Evolutionary conservation across 768 basidiomycete genomes (phyloP).

Genomic region (Chalciporus chontae): DNA sequence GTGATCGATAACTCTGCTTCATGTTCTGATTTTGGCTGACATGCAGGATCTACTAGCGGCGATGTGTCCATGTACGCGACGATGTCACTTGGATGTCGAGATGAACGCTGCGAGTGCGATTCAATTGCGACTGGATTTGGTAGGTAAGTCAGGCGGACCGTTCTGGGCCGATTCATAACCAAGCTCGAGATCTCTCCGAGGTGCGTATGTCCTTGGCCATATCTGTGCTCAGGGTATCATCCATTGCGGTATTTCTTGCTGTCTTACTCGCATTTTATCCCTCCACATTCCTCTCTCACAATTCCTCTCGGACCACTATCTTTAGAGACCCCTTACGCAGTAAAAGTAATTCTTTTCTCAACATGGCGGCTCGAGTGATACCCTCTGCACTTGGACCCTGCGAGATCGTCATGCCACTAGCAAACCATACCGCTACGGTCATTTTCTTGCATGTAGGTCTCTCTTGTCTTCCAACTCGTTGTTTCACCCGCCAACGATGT

Average conservation of each 20-base stretch:
- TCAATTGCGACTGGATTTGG: slow-evolving; percentile 1
- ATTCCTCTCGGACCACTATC: not conserved
- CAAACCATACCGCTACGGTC: slow-evolving; percentile 79
- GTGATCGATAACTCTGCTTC: slow-evolving; percentile 12
- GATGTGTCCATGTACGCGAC: slow-evolving; percentile 16
- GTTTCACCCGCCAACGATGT: slow-evolving; percentile 2
- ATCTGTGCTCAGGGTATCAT: slow-evolving; percentile 5
- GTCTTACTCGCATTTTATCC: slow-evolving; percentile 1
- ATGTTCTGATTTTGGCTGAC: slow-evolving; percentile 15
- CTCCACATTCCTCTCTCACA: not conserved
- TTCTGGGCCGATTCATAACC: slow-evolving; percentile 14
- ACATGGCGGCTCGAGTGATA: slow-evolving; percentile 20
- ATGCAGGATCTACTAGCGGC: slow-evolving; percentile 8
- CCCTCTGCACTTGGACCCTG: slow-evolving; percentile 26
- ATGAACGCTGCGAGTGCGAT: not conserved
- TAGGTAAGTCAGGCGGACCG: slow-evolving; percentile 18
- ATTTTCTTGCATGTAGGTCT: slow-evolving; percentile 87
- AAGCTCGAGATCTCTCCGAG: not conserved
- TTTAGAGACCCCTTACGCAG: not conserved
- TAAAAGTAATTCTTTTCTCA: not conserved
- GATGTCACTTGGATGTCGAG: not conserved
- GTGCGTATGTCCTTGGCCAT: not conserved
- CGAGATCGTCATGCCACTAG: slow-evolving; percentile 50
- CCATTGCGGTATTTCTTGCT: slow-evolving; percentile 3
- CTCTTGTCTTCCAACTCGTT: not conserved